Conservation (phyloP, 768 basidiomycete species). For the Imleria badia region DNA sequence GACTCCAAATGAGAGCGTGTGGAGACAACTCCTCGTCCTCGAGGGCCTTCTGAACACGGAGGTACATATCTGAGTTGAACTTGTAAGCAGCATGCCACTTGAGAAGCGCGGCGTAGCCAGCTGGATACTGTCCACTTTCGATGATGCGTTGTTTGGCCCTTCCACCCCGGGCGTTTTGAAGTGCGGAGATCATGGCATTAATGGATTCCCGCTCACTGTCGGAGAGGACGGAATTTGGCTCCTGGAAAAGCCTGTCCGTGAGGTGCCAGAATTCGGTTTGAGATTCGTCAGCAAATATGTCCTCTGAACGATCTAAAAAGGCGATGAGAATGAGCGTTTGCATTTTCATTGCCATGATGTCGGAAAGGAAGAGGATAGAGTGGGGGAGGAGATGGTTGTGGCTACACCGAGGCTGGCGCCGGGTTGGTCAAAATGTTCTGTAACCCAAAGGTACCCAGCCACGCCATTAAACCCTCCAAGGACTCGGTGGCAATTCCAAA, state of each 20-base stretch:
- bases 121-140: neutral
- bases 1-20: slow-evolving; percentile 1
- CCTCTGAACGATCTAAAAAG: neutral
- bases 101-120: neutral
- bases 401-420: too few species aligned
- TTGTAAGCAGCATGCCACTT: slow-evolving; percentile 3
- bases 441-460: too few species aligned
- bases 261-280: neutral
- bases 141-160: slow-evolving; percentile 1
- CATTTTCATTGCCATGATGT: slow-evolving; percentile 11
- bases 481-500: too few species aligned
- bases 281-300: slow-evolving; percentile 3
- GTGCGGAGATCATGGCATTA: neutral
- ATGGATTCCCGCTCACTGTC: neutral
- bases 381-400: too few species aligned
- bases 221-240: neutral
- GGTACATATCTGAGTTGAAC: neutral
- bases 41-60: neutral
- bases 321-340: neutral
- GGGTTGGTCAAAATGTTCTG: too few species aligned
- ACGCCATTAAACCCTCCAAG: too few species aligned
- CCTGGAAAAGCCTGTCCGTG: neutral
- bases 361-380: too few species aligned
- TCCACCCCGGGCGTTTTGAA: neutral
- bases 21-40: neutral